phyloP scores from a whole-genome alignment of 1,139 yeast genomes.

The Yamadazyma pseudoaaseri region DNA sequence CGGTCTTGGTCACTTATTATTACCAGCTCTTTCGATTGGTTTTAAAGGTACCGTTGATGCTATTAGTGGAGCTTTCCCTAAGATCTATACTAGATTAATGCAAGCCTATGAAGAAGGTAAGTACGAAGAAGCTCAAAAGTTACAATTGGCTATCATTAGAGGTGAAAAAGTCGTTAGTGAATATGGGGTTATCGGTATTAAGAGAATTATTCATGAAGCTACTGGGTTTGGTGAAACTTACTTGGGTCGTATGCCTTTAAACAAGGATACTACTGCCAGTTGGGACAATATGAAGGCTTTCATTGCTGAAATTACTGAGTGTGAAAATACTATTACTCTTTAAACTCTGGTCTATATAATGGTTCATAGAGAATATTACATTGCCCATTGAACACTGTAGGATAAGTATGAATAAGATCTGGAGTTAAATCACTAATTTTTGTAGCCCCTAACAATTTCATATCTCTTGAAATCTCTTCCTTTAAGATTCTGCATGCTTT shows the following conservation, averaged over 20 bases:
- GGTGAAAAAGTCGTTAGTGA: conserved; percentile 22
- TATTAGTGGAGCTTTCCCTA: conserved; percentile 44
- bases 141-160: conserved; percentile 21
- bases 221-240: conserved; percentile 39
- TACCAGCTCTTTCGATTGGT: conserved; percentile 23
- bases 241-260: conserved; percentile 31
- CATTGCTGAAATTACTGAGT: conserved; percentile 11
- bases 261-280: conserved; percentile 19
- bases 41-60: conserved; percentile 26
- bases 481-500: conserved; percentile 75
- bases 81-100: conserved; percentile 27
- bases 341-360: conserved; percentile 15
- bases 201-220: conserved; percentile 27
- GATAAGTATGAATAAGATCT: conserved; percentile 15
- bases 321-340: conserved; percentile 9
- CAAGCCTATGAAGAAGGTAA: conserved; percentile 19
- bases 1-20: conserved; percentile 25
- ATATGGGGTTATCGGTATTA: conserved; percentile 25
- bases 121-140: conserved; percentile 14
- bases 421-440: conserved; percentile 55
- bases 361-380: conserved; percentile 14
- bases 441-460: conserved; percentile 82
- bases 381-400: conserved; percentile 13
- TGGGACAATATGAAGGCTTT: conserved; percentile 12
- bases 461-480: conserved; percentile 81